These are phyloP conservation scores for Wickerhamomyces sydowiorum DNA, from an alignment of 805 yeast species.

Conservation along the genomic window DNA sequence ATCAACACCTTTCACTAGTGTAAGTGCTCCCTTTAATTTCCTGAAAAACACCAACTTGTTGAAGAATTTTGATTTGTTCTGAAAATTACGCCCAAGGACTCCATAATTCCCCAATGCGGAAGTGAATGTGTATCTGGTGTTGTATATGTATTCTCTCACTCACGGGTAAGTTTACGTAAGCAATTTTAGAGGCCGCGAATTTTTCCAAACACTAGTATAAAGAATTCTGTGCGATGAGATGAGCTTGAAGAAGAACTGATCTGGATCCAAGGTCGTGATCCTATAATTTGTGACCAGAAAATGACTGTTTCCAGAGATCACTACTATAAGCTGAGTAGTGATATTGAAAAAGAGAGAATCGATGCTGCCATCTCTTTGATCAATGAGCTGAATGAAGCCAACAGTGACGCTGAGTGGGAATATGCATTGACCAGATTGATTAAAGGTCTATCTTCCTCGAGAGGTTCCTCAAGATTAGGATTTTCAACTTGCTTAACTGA, in stretches of 20 bases:
- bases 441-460: conserved; percentile 74
- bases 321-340: conserved; percentile 74
- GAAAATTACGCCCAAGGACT: conserved; percentile 1
- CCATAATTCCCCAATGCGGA: conserved; percentile 12
- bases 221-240: neutral
- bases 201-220: neutral
- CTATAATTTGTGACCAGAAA: neutral
- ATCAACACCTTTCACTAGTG: too few species aligned
- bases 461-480: conserved; percentile 83
- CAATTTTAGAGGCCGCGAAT: neutral
- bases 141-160: too few species aligned
- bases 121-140: too few species aligned
- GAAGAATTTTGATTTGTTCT: conserved; percentile 1
- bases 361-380: conserved; percentile 64
- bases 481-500: conserved; percentile 86
- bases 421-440: conserved; percentile 77
- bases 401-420: conserved; percentile 58
- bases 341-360: conserved; percentile 65
- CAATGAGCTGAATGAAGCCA: conserved; percentile 44
- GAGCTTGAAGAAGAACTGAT: neutral
- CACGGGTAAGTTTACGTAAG: too few species aligned
- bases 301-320: conserved; percentile 65
- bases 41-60: conserved; percentile 1
- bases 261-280: neutral
- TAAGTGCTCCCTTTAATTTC: neutral